Base-by-base conservation (phyloP, 179 eudicot genomes). In the Nepenthes alata region DNA sequence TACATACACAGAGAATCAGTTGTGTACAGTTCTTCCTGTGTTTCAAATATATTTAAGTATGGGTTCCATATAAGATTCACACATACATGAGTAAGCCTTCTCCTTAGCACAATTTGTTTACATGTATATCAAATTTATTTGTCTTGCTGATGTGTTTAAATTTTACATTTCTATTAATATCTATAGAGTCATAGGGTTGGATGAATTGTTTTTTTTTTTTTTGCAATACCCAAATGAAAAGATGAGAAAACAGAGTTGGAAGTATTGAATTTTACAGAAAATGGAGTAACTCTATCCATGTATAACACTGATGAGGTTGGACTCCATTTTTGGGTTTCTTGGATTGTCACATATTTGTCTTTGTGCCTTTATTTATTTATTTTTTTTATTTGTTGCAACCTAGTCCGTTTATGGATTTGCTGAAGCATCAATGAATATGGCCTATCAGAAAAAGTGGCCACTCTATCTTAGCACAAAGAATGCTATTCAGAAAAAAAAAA, bases 381-480 rank as follows among this genome's bases (percentile, higher is more conserved):
- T 62, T 15, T 38, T 58, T 53, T 37, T 57, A 35, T 34, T 69
- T 63, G 41, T 53, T 44, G 66, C 38, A 36, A 39, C 47, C n/a
- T 73, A 89, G 97, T 89, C 97, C 14, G 80, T 89, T 55, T 52
- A 70, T 73, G 67, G 91, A 41, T 89, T 89, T 78, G 97, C 97
- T n/a, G 95, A 89, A 68, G 95, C 96, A 62, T 89, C 96, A 66
- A 89, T 89, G 96, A 81, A 51, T 75, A 70, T 75, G 55, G 97
- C 97, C 55, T 83, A 69, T 64, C 78, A 80, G 83, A 89, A 87
- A 48, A 87, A 83, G 75, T 89, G 97, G 97, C 95, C 97, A 1
- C 94, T 89, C 55, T 89, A 89, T 77, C 97, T 89, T 66, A 89
- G 95, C 84, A 89, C 95, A 47, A 89, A 89, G 68, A 89, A 87